A percentile compares a stretch with the other conserved stretches of the same genome.
Evolutionary conservation across 805 yeast species (phyloP).

Genomic region (Dipodascus albidus): DNA sequence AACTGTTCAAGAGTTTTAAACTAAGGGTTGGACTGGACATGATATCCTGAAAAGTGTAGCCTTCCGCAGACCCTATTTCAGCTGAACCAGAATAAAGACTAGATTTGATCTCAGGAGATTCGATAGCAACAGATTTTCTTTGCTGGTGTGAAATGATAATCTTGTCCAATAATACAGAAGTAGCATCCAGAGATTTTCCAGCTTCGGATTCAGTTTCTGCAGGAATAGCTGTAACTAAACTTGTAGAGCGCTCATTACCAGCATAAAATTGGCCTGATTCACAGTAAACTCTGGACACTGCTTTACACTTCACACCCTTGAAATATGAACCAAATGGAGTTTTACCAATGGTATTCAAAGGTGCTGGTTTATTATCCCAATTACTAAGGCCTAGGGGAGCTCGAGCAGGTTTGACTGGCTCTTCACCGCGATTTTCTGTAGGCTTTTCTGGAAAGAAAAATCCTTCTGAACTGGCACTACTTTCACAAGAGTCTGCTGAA

Average conservation of each 20-base stretch:
- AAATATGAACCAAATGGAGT: background rate
- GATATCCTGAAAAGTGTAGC: background rate
- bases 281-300: background rate
- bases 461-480: background rate
- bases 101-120: background rate
- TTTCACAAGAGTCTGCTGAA: constrained; percentile 1
- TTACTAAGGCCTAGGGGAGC: background rate
- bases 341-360: background rate
- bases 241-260: background rate
- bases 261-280: background rate
- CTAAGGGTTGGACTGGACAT: background rate
- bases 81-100: background rate
- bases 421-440: background rate
- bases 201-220: background rate
- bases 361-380: background rate
- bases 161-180: background rate
- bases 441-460: background rate
- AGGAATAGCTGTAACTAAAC: background rate
- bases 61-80: background rate
- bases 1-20: background rate
- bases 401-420: background rate
- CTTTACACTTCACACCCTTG: background rate
- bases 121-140: background rate
- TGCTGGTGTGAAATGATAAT: background rate
- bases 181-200: background rate